Evolutionary conservation across 2,329 filamentous ascomycete species (phyloP).

Genomic region (Venturia pyrina): DNA sequence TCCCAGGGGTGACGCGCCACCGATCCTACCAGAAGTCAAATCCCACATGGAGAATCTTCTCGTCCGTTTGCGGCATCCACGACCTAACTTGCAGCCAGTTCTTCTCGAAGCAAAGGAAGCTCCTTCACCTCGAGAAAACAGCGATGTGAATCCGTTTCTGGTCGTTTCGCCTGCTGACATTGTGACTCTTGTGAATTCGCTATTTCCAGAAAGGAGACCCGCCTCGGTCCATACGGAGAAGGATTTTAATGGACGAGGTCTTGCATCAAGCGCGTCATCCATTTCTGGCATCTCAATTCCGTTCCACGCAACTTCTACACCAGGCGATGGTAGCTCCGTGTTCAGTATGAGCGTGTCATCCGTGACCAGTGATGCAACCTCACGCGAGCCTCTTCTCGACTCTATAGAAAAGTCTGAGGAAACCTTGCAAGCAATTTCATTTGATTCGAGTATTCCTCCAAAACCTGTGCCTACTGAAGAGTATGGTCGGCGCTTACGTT

Average conservation of each 20-base stretch:
- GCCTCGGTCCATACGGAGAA: conserved; percentile 43
- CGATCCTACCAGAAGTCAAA: conserved; percentile 53
- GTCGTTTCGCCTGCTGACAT: conserved; percentile 73
- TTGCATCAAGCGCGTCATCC: conserved; percentile 39
- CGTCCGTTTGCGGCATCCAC: conserved; percentile 44
- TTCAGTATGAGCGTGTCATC: conserved; percentile 65
- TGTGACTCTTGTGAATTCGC: conserved; percentile 66
- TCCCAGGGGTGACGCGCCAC: conserved; percentile 47
- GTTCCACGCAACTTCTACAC: conserved; percentile 44
- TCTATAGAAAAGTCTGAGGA: conserved; percentile 18
- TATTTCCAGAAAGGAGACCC: conserved; percentile 68
- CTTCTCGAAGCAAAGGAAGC: conserved; percentile 62
- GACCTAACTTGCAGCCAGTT: conserved; percentile 41
- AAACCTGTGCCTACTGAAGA: conserved; percentile 24
- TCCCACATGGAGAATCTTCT: conserved; percentile 63
- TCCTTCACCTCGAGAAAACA: conserved; percentile 64
- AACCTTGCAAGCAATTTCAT: conserved; percentile 15
- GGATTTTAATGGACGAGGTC: conserved; percentile 35
- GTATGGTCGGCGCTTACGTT: conserved; percentile 45
- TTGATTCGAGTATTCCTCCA: conserved; percentile 15
- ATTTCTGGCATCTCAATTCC: conserved; percentile 38
- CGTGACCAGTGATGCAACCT: conserved; percentile 61
- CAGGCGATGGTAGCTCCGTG: conserved; percentile 56
- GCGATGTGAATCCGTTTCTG: conserved; percentile 68
- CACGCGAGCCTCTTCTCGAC: conserved; percentile 53